Evolutionary conservation across 176 grass and related monocot species (phyloP).

Genomic region (Carex scoparia): DNA sequence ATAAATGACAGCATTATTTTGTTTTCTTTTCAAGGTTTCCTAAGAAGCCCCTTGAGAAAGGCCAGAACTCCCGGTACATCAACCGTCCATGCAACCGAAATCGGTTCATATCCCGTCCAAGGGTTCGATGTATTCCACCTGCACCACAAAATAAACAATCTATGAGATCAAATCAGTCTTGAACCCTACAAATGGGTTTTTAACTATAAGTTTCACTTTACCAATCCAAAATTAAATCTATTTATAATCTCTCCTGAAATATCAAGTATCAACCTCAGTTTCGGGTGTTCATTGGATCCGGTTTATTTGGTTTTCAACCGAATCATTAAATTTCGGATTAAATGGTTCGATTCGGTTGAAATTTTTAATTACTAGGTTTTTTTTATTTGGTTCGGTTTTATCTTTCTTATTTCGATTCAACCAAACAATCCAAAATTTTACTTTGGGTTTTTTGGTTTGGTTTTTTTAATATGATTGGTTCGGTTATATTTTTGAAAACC

Average conservation of each 20-base stretch:
- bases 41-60: slow-evolving; percentile 59
- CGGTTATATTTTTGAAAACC: too few relatives aligned
- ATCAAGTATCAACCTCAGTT: too few relatives aligned
- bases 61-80: slow-evolving; percentile 51
- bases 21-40: slow-evolving; percentile 28
- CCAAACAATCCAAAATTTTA: too few relatives aligned
- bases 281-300: too few relatives aligned
- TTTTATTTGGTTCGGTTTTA: too few relatives aligned
- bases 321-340: too few relatives aligned
- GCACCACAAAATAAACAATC: neutral
- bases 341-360: too few relatives aligned
- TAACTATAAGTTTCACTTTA: neutral
- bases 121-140: slow-evolving; percentile 72
- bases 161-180: neutral
- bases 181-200: neutral
- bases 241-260: neutral
- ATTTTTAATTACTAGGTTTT: too few relatives aligned
- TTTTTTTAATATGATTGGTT: too few relatives aligned
- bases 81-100: slow-evolving; percentile 78
- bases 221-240: neutral
- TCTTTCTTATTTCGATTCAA: too few relatives aligned
- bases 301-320: too few relatives aligned
- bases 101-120: slow-evolving; percentile 54
- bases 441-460: too few relatives aligned
- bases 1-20: neutral